Evolutionary conservation across 768 basidiomycete species (phyloP).

Genomic region (Amanita brunnescens): DNA sequence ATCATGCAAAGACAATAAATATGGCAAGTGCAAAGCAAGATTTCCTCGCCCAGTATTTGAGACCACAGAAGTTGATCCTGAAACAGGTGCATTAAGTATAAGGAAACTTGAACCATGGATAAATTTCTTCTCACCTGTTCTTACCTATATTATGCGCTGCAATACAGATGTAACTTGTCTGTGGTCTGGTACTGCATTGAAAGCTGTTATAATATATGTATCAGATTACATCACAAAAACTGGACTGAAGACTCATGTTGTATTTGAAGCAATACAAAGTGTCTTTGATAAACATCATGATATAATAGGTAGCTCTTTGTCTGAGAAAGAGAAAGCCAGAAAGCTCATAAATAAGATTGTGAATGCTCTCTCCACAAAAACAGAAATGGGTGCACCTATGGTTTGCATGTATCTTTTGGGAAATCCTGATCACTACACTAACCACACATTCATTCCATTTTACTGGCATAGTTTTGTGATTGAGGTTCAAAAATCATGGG

Average conservation of each 20-base stretch:
- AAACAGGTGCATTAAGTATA: constrained; percentile 20
- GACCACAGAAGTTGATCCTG: constrained; percentile 13
- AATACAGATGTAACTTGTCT: constrained; percentile 13
- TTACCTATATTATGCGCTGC: constrained; percentile 26
- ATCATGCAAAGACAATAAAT: too few species aligned
- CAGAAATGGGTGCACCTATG: constrained; percentile 30
- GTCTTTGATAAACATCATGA: constrained; percentile 19
- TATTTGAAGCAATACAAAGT: constrained; percentile 24
- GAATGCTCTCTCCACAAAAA: constrained; percentile 25
- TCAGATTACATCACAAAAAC: constrained; percentile 37
- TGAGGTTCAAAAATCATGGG: constrained; percentile 14
- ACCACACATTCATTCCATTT: constrained; percentile 24
- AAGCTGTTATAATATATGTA: constrained; percentile 28
- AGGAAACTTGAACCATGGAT: constrained; percentile 27
- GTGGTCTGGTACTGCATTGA: constrained; percentile 16
- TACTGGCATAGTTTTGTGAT: constrained; percentile 25
- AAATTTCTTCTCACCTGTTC: constrained; percentile 22
- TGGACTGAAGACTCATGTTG: constrained; percentile 26
- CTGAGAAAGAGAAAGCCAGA: constrained; percentile 17
- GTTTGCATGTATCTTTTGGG: constrained; percentile 24
- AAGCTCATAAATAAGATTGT: constrained; percentile 26
- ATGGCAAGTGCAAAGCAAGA: too few species aligned
- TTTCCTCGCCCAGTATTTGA: too few species aligned
- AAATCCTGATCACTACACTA: constrained; percentile 3
- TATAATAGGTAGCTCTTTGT: constrained; percentile 10